Conservation (phyloP, 2,329 filamentous ascomycete genomes). For the Fusarium sacchari region DNA sequence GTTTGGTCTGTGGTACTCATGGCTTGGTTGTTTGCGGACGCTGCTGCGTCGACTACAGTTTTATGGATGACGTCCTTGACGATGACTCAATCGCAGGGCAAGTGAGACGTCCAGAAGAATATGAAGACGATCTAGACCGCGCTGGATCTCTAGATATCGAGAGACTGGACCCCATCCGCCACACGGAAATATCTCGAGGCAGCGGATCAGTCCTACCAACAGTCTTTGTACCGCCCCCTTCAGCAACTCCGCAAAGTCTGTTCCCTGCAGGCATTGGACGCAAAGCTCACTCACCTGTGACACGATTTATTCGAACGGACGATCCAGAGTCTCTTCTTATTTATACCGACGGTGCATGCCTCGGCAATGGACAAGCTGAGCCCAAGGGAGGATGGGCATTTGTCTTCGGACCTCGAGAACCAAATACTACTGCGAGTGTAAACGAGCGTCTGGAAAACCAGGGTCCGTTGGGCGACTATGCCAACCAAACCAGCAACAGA, state of each 20-base stretch:
- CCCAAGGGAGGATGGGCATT: slow-evolving; percentile 55
- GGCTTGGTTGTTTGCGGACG: slow-evolving; percentile 45
- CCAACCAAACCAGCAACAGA: slow-evolving; percentile 57
- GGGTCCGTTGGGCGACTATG: slow-evolving; percentile 52
- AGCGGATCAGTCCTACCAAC: slow-evolving; percentile 23
- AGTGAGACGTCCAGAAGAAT: not conserved
- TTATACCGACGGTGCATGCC: slow-evolving; percentile 58
- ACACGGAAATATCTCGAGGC: not conserved
- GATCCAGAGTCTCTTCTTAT: slow-evolving; percentile 47
- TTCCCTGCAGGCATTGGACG: not conserved
- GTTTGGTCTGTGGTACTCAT: slow-evolving; percentile 50
- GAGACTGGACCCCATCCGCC: not conserved
- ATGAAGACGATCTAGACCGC: not conserved
- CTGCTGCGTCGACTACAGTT: slow-evolving; percentile 51
- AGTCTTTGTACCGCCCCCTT: slow-evolving; percentile 19
- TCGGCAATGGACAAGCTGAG: slow-evolving; percentile 52
- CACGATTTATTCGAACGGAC: slow-evolving; percentile 16
- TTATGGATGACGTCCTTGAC: slow-evolving; percentile 43
- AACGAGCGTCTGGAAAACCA: slow-evolving; percentile 53
- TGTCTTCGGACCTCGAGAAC: slow-evolving; percentile 29
- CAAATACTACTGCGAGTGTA: not conserved
- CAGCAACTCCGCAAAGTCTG: not conserved
- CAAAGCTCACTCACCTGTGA: not conserved
- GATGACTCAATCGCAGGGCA: not conserved
- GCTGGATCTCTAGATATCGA: not conserved